Evolutionary conservation across 1,284 basidiomycete species (phyloP).

Genomic region (Melanopsichium pennsylvanicum): DNA sequence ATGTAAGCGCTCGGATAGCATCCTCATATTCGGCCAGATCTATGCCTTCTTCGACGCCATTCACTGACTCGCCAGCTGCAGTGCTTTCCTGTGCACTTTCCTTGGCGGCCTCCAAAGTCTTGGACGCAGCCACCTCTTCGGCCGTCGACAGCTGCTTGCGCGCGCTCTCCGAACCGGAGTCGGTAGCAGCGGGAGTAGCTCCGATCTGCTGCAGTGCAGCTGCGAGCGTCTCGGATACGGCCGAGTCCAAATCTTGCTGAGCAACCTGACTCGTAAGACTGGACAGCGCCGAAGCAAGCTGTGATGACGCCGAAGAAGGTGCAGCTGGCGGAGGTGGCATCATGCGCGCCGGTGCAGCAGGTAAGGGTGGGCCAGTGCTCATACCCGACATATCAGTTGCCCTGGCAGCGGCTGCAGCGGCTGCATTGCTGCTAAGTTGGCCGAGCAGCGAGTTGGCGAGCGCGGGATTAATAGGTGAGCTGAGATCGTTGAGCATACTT

Average conservation of each 20-base stretch:
- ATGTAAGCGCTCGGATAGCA: constrained; percentile 54
- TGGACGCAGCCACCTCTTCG: constrained; percentile 3
- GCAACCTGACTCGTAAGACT: constrained; percentile 18
- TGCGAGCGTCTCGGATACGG: constrained; percentile 54
- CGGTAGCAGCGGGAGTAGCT: constrained; percentile 7
- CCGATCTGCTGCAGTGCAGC: constrained; percentile 55
- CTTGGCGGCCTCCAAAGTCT: constrained; percentile 2
- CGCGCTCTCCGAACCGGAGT: background rate
- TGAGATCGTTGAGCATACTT: constrained; percentile 46
- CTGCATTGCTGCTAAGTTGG: constrained; percentile 45
- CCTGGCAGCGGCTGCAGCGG: constrained; percentile 28
- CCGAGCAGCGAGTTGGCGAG: constrained; percentile 41
- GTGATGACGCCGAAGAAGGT: constrained; percentile 13
- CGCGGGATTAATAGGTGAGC: constrained; percentile 40
- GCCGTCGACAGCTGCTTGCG: background rate
- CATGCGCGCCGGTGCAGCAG: constrained; percentile 14
- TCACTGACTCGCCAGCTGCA: constrained; percentile 5
- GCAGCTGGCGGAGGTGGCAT: constrained; percentile 3
- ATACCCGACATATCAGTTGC: constrained; percentile 26
- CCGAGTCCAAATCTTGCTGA: constrained; percentile 53
- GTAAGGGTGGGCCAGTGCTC: constrained; percentile 13
- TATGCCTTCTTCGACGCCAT: constrained; percentile 42
- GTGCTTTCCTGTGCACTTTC: background rate
- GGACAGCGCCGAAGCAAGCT: constrained; percentile 45
- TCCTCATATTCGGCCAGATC: constrained; percentile 55